phyloP scores from a whole-genome alignment of 352 stramenopile genomes.

The Pythium dissimile region DNA sequence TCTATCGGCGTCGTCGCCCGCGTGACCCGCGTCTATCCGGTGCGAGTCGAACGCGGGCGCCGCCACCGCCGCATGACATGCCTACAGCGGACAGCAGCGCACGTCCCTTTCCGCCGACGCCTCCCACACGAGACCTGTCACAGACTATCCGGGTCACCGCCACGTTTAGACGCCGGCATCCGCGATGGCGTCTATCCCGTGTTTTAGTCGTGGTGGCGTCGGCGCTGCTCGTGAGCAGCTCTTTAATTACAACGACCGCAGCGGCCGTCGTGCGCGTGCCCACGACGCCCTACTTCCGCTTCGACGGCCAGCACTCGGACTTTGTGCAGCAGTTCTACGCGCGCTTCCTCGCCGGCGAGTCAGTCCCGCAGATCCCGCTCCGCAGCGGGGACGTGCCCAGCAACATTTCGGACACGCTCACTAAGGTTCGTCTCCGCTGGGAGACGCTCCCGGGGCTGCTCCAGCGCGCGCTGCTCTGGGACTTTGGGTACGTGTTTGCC shows the following conservation, averaged over 20 bases:
- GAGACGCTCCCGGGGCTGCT: conserved; percentile 46
- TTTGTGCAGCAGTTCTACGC: conserved; percentile 66
- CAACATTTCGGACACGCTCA: conserved; percentile 29
- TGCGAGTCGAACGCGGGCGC: not conserved
- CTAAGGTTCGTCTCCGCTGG: conserved; percentile 38
- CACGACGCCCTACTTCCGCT: conserved; percentile 41
- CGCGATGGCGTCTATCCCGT: not conserved
- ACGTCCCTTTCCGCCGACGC: no score
- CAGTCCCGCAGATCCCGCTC: conserved; percentile 29
- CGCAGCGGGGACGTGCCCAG: conserved; percentile 22
- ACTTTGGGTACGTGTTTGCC: conserved; percentile 57
- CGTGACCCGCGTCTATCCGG: not conserved
- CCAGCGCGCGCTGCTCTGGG: conserved; percentile 66
- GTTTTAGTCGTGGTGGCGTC: no score
- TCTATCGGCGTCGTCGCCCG: not conserved
- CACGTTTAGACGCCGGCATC: no score
- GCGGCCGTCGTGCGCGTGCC: conserved; percentile 23
- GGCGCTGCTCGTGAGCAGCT: not conserved
- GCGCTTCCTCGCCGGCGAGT: conserved; percentile 35
- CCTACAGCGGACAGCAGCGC: no score
- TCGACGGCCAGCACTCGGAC: conserved; percentile 59
- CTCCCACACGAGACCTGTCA: no score
- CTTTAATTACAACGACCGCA: not conserved
- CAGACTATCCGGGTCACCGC: no score
- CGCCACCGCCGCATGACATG: conserved; percentile 12